These are phyloP conservation scores for Phlyctochytrium planicorne DNA, from an alignment of 192 early-diverging fungal genomes.

Conservation along the genomic window DNA sequence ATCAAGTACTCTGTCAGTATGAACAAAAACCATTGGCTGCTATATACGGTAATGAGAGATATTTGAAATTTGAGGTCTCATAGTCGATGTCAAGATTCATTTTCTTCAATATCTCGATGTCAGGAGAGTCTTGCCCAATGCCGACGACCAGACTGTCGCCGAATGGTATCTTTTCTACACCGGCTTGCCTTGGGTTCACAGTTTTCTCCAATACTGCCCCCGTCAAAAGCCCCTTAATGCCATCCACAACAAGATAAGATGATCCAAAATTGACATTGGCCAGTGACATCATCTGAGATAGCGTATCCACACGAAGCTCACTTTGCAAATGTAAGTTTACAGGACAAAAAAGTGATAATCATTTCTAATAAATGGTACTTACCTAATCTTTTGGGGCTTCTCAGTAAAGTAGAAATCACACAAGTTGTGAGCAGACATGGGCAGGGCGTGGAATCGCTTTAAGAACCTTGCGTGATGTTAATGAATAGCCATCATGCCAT, in stretches of 20 bases:
- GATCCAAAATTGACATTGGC: slow-evolving; percentile 75
- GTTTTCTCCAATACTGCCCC: slow-evolving; percentile 79
- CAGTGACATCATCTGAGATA: slow-evolving; percentile 83
- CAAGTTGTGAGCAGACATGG: slow-evolving; percentile 70
- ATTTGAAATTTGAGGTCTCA: slow-evolving; percentile 40
- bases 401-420: slow-evolving; percentile 73
- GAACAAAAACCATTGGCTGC: slow-evolving; percentile 40
- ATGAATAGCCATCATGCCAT: background rate
- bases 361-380: background rate
- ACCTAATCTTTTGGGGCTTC: slow-evolving; percentile 74
- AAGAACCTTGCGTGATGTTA: slow-evolving; percentile 68
- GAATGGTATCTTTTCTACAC: too few species aligned
- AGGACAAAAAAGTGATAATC: background rate
- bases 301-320: slow-evolving; percentile 81
- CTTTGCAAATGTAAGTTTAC: slow-evolving; percentile 30
- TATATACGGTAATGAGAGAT: slow-evolving; percentile 58
- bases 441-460: slow-evolving; percentile 74
- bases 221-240: slow-evolving; percentile 83
- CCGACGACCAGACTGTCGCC: slow-evolving; percentile 19
- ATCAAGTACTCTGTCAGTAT: too few species aligned
- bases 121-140: slow-evolving; percentile 8
- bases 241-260: slow-evolving; percentile 82
- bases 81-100: slow-evolving; percentile 20
- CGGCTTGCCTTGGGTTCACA: too few species aligned
- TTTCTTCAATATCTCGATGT: slow-evolving; percentile 24